phyloP scores from a whole-genome alignment of 2,329 filamentous ascomycete genomes.

The Acrocalymma vagum region DNA sequence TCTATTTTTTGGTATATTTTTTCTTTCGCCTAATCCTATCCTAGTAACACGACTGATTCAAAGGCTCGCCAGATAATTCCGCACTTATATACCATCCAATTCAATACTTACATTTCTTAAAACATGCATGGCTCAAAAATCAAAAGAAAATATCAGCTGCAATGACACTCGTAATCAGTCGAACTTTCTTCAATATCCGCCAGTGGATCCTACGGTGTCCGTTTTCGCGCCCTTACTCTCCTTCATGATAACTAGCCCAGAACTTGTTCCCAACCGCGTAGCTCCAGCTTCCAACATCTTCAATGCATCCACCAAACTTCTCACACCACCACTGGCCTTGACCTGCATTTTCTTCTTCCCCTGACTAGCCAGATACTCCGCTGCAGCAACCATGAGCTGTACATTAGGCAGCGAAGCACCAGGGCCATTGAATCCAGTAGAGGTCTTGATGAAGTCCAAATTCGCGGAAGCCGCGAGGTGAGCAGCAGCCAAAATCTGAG shows the following conservation, averaged over 20 bases:
- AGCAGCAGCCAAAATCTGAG: conserved; percentile 63
- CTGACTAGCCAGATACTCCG: conserved; percentile 52
- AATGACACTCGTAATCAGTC: too few species aligned
- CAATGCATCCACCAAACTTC: conserved; percentile 59
- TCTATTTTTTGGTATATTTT: too few species aligned
- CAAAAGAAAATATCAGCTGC: too few species aligned
- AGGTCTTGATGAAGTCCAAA: conserved; percentile 68
- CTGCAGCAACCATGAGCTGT: conserved; percentile 61
- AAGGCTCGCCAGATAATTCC: too few species aligned
- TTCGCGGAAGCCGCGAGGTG: conserved; percentile 61
- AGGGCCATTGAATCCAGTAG: conserved; percentile 65
- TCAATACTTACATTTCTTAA: too few species aligned
- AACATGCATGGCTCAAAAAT: too few species aligned
- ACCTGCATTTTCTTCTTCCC: conserved; percentile 55
- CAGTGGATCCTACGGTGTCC: too few species aligned
- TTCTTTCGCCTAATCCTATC: too few species aligned
- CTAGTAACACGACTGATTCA: too few species aligned
- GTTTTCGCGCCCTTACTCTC: too few species aligned
- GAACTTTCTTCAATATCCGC: too few species aligned
- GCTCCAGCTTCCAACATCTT: conserved; percentile 66
- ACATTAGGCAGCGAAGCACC: conserved; percentile 64
- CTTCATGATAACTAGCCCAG: conserved; percentile 64
- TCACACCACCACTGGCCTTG: conserved; percentile 67
- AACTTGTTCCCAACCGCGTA: conserved; percentile 64
- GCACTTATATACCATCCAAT: too few species aligned